Base-by-base conservation (phyloP, 257 asterid genomes). In the Linaria vulgaris region DNA sequence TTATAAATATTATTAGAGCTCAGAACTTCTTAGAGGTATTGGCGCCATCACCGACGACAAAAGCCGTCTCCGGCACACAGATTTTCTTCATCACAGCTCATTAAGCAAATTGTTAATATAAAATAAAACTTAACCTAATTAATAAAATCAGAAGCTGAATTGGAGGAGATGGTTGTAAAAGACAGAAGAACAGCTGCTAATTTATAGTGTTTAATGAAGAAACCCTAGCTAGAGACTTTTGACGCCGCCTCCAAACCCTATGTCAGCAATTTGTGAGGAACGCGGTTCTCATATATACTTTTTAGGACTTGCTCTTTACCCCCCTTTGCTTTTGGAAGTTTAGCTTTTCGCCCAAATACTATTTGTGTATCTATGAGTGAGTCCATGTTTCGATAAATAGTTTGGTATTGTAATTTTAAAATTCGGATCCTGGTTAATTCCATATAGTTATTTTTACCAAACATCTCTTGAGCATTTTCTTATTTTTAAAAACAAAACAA, bases 11-110 rank as follows among this genome's bases (percentile, higher is more conserved):
- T 3, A 58, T 58, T 13, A 27, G 1, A 30, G 64, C 64, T 58
- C 48, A 58, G 64, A 58, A 58, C 64, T 58, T 58, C 64, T 58
- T 58, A 58, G 64, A 58, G 64, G 64, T 27, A 27, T 37, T 58
- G 9, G 64, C 64, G 50, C 64, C 64, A 7, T 58, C 64, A 58
- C 49, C 48, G 64, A 39, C 64, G 64, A 15, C 27, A 37, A 27
- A 38, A 50, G n/a, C n/a, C 64, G 64, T 16, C 64, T 58, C 49
- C 64, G 64, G 64, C 64, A 31, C 63, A 21, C 2, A 56, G 17
- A 12, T 44, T 17, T 16, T 50, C 30, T 31, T 58, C 64, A 2
- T 58, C 64, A 58, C 31, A 17, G 48, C 64, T 1, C 15, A 34
- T n/a, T 44, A 12, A 12, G 7, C 9, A 44, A 1, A 44, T n/a